phyloP scores from a whole-genome alignment of 2,329 filamentous ascomycete genomes.

The Bipolaris zeicola region DNA sequence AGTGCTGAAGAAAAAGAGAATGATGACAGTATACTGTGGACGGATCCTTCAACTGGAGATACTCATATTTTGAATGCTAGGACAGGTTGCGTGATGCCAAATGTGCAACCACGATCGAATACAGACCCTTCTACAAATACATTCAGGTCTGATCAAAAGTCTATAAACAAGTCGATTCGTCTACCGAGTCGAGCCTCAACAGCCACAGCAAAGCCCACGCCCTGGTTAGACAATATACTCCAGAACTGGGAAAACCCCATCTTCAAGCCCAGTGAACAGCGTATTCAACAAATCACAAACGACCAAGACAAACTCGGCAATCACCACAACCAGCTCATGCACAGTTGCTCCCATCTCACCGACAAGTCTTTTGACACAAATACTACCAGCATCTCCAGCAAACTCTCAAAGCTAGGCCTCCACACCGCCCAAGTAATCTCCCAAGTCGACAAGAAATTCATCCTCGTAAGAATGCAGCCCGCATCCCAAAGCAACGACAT shows the following conservation, averaged over 20 bases:
- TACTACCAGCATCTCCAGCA: constrained; percentile 26
- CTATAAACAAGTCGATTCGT: constrained; percentile 40
- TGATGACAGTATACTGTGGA: constrained; percentile 60
- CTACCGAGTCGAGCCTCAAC: constrained; percentile 28
- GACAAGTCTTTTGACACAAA: constrained; percentile 35
- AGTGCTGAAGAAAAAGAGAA: constrained; percentile 7
- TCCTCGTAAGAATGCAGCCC: constrained; percentile 66
- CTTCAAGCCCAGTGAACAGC: constrained; percentile 62
- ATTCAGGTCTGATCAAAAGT: constrained; percentile 18
- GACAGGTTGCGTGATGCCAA: constrained; percentile 56
- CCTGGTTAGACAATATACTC: constrained; percentile 67
- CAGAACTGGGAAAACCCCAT: constrained; percentile 76
- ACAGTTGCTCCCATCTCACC: constrained; percentile 18
- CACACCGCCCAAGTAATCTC: constrained; percentile 68
- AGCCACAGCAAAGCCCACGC: constrained; percentile 15
- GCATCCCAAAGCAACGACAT: constrained; percentile 35
- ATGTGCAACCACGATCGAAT: constrained; percentile 17
- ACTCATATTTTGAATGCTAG: constrained; percentile 59
- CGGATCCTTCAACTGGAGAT: constrained; percentile 64
- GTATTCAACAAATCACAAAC: constrained; percentile 49
- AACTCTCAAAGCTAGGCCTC: constrained; percentile 63
- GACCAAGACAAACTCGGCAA: constrained; percentile 18
- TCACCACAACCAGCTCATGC: constrained; percentile 3
- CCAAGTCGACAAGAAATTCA: constrained; percentile 90
- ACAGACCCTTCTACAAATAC: constrained; percentile 8